phyloP scores from a whole-genome alignment of 371 early-diverging fungal species.

The Sporodiniella umbellata region DNA sequence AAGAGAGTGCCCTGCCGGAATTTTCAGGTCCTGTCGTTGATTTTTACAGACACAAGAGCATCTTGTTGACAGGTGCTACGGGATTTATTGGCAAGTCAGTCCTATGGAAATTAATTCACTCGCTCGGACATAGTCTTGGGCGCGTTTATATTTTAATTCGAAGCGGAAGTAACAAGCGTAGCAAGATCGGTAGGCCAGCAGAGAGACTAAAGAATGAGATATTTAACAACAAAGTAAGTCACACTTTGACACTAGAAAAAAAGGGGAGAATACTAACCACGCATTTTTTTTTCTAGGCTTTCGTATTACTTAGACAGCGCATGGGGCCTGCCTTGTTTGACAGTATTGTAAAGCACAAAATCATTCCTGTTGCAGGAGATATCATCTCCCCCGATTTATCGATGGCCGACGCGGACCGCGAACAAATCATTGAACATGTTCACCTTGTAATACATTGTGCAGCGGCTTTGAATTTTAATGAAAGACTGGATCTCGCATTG shows the following conservation, averaged over 20 bases:
- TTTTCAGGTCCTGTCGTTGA: conserved; percentile 25
- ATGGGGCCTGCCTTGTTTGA: conserved; percentile 41
- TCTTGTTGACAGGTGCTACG: conserved; percentile 60
- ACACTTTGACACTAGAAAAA: too few species aligned
- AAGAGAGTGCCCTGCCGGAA: background rate
- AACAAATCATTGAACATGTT: conserved; percentile 43
- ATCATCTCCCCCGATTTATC: conserved; percentile 56
- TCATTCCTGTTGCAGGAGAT: conserved; percentile 58
- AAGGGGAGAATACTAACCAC: background rate
- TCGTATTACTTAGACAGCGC: conserved; percentile 29
- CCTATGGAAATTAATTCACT: conserved; percentile 49
- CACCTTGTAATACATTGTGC: conserved; percentile 63
- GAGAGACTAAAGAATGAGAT: conserved; percentile 46
- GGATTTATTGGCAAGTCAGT: conserved; percentile 64
- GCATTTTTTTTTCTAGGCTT: conserved; percentile 23
- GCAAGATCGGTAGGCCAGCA: conserved; percentile 43
- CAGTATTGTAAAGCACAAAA: conserved; percentile 44
- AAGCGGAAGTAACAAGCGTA: conserved; percentile 46
- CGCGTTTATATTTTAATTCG: conserved; percentile 41
- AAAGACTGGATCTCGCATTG: conserved; percentile 54
- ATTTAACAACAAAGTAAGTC: conserved; percentile 36
- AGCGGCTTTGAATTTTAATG: conserved; percentile 61
- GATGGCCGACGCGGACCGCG: conserved; percentile 45
- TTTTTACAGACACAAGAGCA: conserved; percentile 33
- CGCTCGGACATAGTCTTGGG: conserved; percentile 31